Percentiles rank a stretch among this genome's conserved stretches.
These are phyloP conservation scores for Apiotrichum sp. DNA, from an alignment of 1,284 basidiomycete species.

Conservation along the genomic window DNA sequence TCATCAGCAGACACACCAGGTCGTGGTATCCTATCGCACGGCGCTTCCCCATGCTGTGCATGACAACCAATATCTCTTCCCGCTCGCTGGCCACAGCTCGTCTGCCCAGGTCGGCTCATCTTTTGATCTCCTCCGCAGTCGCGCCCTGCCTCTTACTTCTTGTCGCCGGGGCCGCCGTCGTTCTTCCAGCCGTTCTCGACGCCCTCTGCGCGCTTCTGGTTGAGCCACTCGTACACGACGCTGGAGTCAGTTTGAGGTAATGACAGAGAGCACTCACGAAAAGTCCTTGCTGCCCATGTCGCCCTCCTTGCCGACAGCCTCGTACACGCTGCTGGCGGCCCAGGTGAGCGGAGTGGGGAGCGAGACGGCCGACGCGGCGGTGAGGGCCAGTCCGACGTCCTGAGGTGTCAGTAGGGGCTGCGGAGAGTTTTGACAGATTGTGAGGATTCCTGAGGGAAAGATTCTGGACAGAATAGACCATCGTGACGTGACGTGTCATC, in stretches of 20 bases:
- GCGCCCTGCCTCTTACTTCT: constrained; percentile 1
- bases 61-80: too few relatives aligned
- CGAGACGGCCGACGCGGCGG: constrained; percentile 29
- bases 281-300: constrained; percentile 39
- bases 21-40: too few relatives aligned
- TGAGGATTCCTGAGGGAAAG: too few relatives aligned
- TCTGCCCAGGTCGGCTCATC: too few relatives aligned
- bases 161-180: constrained; percentile 12
- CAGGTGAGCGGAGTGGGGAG: constrained; percentile 39
- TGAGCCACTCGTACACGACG: constrained; percentile 43
- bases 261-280: constrained; percentile 19
- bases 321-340: constrained; percentile 39
- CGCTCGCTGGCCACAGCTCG: too few relatives aligned
- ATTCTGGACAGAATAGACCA: too few relatives aligned
- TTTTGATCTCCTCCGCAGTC: too few relatives aligned
- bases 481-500: too few relatives aligned
- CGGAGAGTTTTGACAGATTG: neutral
- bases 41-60: too few relatives aligned
- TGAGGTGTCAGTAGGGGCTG: constrained; percentile 6
- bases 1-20: too few relatives aligned
- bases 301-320: constrained; percentile 32
- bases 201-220: constrained; percentile 30
- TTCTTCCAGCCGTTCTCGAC: constrained; percentile 43
- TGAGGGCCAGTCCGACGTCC: constrained; percentile 40
- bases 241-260: constrained; percentile 10